phyloP scores from a whole-genome alignment of 306 rosid genomes.

The Castanea crenata region DNA sequence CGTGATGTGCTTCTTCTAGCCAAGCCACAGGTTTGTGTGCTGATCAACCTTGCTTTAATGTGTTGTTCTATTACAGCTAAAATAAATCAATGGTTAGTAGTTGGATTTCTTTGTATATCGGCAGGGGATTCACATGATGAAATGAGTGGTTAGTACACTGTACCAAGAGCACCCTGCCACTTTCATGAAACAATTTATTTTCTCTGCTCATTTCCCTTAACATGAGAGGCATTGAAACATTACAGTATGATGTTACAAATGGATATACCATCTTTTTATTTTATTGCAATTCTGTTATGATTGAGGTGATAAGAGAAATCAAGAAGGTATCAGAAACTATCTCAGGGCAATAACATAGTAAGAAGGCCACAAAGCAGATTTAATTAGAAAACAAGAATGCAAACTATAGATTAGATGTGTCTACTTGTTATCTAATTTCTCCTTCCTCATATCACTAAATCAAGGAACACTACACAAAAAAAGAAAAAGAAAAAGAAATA shows the following conservation, averaged over 20 bases:
- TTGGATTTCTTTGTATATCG: background rate
- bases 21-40: slow-evolving; percentile 73
- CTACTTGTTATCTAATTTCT: background rate
- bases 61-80: background rate
- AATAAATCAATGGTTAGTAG: background rate
- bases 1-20: slow-evolving; percentile 92
- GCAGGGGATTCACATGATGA: background rate
- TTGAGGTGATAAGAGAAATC: background rate
- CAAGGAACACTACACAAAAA: background rate
- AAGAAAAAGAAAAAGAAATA: background rate
- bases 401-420: background rate
- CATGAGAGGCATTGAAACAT: background rate
- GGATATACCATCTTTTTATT: background rate
- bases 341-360: background rate
- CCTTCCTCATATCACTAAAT: background rate
- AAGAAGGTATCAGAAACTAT: background rate
- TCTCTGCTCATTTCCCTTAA: background rate
- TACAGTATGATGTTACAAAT: background rate
- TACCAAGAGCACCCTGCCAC: background rate
- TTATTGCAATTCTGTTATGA: background rate
- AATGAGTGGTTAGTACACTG: background rate
- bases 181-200: background rate
- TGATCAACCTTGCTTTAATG: slow-evolving; percentile 3
- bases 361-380: background rate
- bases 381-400: background rate